phyloP scores from a whole-genome alignment of 2,329 filamentous ascomycete species.

The Aureobasidium leucospermi region DNA sequence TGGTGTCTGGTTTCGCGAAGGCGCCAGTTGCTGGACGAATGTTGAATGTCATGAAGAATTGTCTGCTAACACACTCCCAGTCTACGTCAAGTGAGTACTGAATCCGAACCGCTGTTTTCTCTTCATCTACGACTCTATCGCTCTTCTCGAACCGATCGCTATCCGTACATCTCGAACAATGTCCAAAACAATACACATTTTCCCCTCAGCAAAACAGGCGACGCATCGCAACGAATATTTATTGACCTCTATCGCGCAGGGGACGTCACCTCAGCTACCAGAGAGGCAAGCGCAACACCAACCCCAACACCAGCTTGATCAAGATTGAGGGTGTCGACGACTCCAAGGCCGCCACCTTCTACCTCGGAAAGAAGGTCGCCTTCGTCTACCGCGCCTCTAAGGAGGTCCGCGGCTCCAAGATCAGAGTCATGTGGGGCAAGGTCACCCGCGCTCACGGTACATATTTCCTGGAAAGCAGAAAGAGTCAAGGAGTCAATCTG shows the following conservation, averaged over 20 bases:
- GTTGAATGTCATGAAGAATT: background rate
- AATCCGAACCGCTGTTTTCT: background rate
- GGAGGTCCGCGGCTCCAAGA: constrained; percentile 96
- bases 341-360: constrained; percentile 87
- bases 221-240: constrained; percentile 1
- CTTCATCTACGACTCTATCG: constrained; percentile 4
- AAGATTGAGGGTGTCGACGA: constrained; percentile 98
- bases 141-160: background rate
- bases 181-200: background rate
- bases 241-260: constrained; percentile 45
- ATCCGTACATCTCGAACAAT: background rate
- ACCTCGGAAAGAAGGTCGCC: constrained; percentile 97
- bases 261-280: constrained; percentile 98
- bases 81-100: constrained; percentile 31
- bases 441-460: constrained; percentile 91
- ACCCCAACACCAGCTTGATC: constrained; percentile 75
- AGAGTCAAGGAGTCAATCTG: constrained; percentile 16
- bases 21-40: background rate
- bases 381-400: constrained; percentile 96
- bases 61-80: constrained; percentile 18
- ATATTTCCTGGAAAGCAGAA: constrained; percentile 17
- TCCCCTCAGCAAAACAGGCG: background rate
- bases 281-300: constrained; percentile 86
- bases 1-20: background rate
- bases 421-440: constrained; percentile 98